phyloP scores from a whole-genome alignment of 208 protist species.

The Leptomonas seymouri region DNA sequence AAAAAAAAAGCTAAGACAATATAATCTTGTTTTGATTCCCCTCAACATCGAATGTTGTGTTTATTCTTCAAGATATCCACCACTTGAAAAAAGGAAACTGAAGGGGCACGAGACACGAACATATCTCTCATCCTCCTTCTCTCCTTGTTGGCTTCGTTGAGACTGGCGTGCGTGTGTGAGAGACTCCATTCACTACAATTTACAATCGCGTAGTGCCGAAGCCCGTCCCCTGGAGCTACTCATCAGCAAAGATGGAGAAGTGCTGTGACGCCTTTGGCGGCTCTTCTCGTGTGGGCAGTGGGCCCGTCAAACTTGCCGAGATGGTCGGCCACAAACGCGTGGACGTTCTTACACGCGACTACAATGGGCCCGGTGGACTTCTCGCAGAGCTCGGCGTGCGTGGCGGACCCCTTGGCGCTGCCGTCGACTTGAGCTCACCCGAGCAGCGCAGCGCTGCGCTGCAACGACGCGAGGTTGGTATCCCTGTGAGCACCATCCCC shows the following conservation, averaged over 20 bases:
- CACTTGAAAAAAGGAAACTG: too few species aligned
- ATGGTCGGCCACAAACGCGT: constrained; percentile 65
- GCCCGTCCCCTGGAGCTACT: too few species aligned
- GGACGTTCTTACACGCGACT: constrained; percentile 24
- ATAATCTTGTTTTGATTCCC: not conserved
- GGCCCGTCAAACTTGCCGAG: constrained; percentile 23
- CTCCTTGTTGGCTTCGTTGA: not conserved
- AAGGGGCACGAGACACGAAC: too few species aligned
- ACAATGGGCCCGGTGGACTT: constrained; percentile 35
- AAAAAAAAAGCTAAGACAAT: not conserved
- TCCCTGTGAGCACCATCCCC: constrained; percentile 39
- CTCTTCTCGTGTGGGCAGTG: not conserved
- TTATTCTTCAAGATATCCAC: not conserved
- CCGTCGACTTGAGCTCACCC: not conserved
- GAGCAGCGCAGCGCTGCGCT: constrained; percentile 16
- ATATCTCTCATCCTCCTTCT: too few species aligned
- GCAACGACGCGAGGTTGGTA: constrained; percentile 40
- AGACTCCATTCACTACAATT: too few species aligned
- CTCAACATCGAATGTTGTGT: too few species aligned
- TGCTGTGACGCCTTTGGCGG: constrained; percentile 3
- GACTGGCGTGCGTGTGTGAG: too few species aligned
- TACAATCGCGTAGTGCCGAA: too few species aligned
- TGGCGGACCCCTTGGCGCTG: not conserved
- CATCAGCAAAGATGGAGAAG: constrained; percentile 15
- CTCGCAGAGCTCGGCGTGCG: constrained; percentile 43